Conservation (phyloP, 345 rosid genomes). For the Jatropha curcas region DNA sequence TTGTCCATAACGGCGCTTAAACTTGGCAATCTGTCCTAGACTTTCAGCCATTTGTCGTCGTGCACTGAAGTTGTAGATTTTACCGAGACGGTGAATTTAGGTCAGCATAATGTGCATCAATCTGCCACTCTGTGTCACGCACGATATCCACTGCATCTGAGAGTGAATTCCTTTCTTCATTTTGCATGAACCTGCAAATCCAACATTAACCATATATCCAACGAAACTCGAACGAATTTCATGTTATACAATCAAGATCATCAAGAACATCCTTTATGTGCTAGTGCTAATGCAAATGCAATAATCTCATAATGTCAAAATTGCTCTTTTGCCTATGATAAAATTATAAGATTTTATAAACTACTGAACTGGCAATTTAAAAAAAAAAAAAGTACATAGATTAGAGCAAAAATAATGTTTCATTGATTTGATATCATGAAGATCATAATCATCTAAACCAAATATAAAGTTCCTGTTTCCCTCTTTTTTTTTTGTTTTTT, state of each 20-base stretch:
- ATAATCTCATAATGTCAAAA: no score
- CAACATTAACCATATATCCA: background rate
- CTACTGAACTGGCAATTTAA: no score
- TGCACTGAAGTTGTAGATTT: conserved; percentile 85
- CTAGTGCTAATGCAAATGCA: background rate
- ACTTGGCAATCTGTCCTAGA: conserved; percentile 84
- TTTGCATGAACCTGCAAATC: conserved; percentile 12
- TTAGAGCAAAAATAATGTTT: no score
- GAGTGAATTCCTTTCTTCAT: conserved; percentile 99
- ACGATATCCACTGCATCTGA: conserved; percentile 96
- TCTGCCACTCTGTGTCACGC: conserved; percentile 88
- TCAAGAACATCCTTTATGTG: background rate
- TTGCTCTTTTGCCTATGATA: no score
- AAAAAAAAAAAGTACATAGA: no score
- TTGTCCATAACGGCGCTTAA: conserved; percentile 70
- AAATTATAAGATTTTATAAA: no score
- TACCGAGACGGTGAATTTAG: conserved; percentile 72
- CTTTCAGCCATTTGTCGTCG: conserved; percentile 88
- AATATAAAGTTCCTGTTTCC: no score
- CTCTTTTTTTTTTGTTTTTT: no score
- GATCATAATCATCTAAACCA: no score
- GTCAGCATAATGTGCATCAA: conserved; percentile 91
- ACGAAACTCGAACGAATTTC: background rate
- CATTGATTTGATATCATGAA: no score
- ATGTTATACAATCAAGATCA: background rate